Percentiles rank a stretch among this genome's conserved stretches.
Conservation (phyloP, 2,329 filamentous ascomycete genomes). For the Alternaria alternata region DNA sequence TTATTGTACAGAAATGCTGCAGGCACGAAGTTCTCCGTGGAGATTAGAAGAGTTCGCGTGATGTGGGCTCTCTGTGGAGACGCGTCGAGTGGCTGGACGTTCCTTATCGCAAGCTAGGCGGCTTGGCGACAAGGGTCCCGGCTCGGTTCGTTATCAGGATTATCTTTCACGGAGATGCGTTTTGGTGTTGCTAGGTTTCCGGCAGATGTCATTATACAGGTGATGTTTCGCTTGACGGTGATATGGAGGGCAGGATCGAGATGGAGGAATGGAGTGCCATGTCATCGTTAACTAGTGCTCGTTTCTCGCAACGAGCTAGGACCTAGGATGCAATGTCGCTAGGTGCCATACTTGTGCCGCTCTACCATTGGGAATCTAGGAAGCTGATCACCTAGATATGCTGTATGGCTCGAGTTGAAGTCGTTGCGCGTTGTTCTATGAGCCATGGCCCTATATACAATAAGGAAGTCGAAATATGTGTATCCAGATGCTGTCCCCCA, state of each 20-base stretch:
- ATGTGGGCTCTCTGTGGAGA: conserved; percentile 1
- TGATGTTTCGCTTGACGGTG: background rate
- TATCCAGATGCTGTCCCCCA: background rate
- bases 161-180: conserved; percentile 24
- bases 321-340: no score
- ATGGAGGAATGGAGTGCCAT: background rate
- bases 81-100: conserved; percentile 5
- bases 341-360: no score
- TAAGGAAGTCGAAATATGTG: background rate
- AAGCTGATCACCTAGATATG: no score
- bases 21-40: conserved; percentile 34
- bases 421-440: background rate
- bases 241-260: background rate
- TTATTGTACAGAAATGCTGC: conserved; percentile 7
- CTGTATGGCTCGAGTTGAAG: background rate
- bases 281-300: background rate
- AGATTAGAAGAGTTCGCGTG: conserved; percentile 19
- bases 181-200: conserved; percentile 14
- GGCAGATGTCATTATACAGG: conserved; percentile 1
- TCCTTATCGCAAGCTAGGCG: conserved; percentile 19
- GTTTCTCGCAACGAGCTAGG: no score
- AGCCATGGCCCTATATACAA: background rate
- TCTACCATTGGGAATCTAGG: no score
- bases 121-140: conserved; percentile 18
- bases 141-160: conserved; percentile 19